Conservation (phyloP, 2,329 filamentous ascomycete species). For the Colletotrichum sp. region DNA sequence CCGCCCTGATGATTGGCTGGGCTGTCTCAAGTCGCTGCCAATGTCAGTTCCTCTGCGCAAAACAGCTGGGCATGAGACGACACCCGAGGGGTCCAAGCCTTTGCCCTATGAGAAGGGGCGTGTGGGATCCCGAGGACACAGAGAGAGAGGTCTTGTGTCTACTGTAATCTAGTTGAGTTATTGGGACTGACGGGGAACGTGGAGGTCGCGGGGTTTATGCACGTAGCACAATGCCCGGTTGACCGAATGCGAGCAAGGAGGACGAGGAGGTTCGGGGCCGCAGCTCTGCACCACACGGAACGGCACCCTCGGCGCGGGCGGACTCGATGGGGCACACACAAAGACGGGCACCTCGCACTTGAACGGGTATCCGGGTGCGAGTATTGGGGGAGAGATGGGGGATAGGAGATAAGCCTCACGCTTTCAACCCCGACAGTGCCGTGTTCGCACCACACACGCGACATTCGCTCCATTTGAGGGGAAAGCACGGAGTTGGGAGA, state of each 20-base stretch:
- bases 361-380: not conserved
- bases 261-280: not conserved
- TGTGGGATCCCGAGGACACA: not conserved
- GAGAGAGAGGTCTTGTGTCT: not conserved
- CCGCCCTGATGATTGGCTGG: constrained; percentile 6
- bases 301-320: not conserved
- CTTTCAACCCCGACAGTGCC: not conserved
- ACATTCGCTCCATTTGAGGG: not conserved
- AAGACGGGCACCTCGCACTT: not conserved
- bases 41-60: not conserved
- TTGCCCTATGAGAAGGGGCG: not conserved
- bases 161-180: not conserved
- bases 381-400: not conserved
- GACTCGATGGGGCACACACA: not conserved
- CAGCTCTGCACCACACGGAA: not conserved
- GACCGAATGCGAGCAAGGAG: not conserved
- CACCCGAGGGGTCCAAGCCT: not conserved
- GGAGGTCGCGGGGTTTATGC: constrained; percentile 9
- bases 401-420: not conserved
- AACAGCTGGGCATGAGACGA: constrained; percentile 4
- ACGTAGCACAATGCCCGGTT: not conserved
- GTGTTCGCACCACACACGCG: not conserved
- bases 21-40: not conserved
- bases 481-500: not conserved
- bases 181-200: not conserved